Percentiles rank a stretch among this genome's conserved stretches.
phyloP scores from a whole-genome alignment of 768 basidiomycete species.

The Antrodiella citrinella region DNA sequence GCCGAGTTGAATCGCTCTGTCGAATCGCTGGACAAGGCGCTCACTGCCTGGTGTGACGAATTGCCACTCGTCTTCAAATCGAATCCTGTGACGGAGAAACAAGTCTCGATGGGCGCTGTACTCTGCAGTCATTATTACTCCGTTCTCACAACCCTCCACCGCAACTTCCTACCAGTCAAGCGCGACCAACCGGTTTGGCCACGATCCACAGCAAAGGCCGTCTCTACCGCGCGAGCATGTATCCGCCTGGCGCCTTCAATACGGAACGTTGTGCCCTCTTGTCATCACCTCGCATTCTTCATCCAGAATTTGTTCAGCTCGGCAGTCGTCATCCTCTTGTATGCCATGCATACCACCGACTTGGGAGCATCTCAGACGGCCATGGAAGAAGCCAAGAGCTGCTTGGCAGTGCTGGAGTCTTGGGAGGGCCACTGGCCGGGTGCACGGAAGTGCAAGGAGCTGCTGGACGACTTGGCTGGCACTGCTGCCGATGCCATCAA shows the following conservation, averaged over 20 bases:
- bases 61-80: constrained; percentile 72
- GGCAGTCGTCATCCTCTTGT: constrained; percentile 76
- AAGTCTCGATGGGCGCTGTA: constrained; percentile 79
- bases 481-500: constrained; percentile 65
- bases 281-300: constrained; percentile 83
- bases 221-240: constrained; percentile 78
- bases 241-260: constrained; percentile 81
- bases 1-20: constrained; percentile 71
- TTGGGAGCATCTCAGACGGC: constrained; percentile 55
- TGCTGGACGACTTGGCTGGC: constrained; percentile 59
- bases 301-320: constrained; percentile 88
- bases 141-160: constrained; percentile 78
- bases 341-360: constrained; percentile 78
- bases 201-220: constrained; percentile 72
- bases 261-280: constrained; percentile 75
- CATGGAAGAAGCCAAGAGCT: constrained; percentile 76
- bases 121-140: constrained; percentile 89
- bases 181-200: constrained; percentile 61
- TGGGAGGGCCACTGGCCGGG: constrained; percentile 89
- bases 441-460: constrained; percentile 78
- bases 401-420: constrained; percentile 60
- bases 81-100: constrained; percentile 62
- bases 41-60: constrained; percentile 79
- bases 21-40: constrained; percentile 66
- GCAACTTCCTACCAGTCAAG: constrained; percentile 77